phyloP scores from a whole-genome alignment of 345 rosid genomes.

The Linum usitatissimum region DNA sequence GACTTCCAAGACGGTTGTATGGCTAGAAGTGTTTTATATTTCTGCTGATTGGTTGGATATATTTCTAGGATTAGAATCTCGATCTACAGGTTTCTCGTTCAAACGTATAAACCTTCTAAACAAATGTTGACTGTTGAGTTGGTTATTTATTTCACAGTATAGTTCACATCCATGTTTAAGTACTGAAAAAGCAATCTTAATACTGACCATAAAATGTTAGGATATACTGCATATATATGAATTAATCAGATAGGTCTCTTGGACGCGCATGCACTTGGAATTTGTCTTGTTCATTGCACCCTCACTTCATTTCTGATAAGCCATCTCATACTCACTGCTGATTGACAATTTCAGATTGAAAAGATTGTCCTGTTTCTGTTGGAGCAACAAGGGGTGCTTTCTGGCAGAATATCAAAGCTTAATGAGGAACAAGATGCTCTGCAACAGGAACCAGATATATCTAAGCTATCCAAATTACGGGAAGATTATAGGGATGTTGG shows the following conservation, averaged over 20 bases:
- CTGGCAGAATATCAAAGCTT: slow-evolving; percentile 54
- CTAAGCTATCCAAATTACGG: slow-evolving; percentile 47
- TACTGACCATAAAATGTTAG: neutral
- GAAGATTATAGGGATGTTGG: slow-evolving; percentile 77
- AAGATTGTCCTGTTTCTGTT: slow-evolving; percentile 83
- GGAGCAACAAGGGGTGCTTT: slow-evolving; percentile 91
- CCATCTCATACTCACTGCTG: neutral
- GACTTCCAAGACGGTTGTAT: no score
- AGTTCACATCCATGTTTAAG: no score
- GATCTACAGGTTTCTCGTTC: neutral
- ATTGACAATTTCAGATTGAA: slow-evolving; percentile 59
- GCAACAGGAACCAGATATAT: slow-evolving; percentile 54
- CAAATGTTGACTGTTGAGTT: neutral
- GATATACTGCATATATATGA: neutral
- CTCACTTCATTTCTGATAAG: neutral
- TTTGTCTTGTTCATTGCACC: no score
- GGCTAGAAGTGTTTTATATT: neutral
- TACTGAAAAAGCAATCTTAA: no score
- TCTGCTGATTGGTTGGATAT: no score
- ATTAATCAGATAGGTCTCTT: neutral
- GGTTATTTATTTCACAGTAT: neutral
- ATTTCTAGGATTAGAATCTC: neutral
- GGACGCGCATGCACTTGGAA: neutral
- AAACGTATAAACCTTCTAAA: neutral
- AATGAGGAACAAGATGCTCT: slow-evolving; percentile 60